Evolutionary conservation across 1,139 yeast genomes (phyloP).

Genomic region (Pichia sp.): DNA sequence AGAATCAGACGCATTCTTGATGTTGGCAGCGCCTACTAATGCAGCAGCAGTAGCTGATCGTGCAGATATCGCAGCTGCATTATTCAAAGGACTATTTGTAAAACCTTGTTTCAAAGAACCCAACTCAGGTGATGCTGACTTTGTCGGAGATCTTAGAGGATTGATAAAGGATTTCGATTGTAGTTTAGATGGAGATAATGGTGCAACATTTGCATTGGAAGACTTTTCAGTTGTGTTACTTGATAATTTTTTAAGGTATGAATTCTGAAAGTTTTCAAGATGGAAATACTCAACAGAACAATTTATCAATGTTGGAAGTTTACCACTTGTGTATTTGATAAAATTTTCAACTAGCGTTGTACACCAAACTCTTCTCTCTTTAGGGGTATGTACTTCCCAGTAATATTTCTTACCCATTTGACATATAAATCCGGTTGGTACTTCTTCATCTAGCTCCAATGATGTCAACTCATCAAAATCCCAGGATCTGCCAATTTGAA

Average conservation of each 20-base stretch:
- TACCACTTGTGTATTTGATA: conserved; percentile 60
- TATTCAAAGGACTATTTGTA: background rate
- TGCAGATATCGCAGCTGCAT: conserved; percentile 7
- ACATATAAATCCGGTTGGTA: conserved; percentile 52
- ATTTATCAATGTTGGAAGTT: conserved; percentile 52
- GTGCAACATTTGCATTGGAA: background rate
- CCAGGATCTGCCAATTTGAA: conserved; percentile 95
- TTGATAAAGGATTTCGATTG: background rate
- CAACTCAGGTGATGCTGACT: conserved; percentile 2
- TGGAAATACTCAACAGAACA: conserved; percentile 30
- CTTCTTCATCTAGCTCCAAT: conserved; percentile 46
- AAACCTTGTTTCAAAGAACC: conserved; percentile 5
- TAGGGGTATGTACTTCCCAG: conserved; percentile 71
- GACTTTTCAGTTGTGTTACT: background rate
- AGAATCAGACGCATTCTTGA: conserved; percentile 5
- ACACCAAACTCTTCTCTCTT: conserved; percentile 61
- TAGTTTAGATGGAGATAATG: background rate
- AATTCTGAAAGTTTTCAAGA: conserved; percentile 14
- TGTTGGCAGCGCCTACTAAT: conserved; percentile 1
- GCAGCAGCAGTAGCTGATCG: conserved; percentile 8
- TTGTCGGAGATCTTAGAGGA: conserved; percentile 1
- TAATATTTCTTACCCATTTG: conserved; percentile 62
- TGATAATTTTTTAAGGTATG: background rate
- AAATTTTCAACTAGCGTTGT: conserved; percentile 56
- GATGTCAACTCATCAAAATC: conserved; percentile 61